Evolutionary conservation across 2,329 filamentous ascomycete genomes (phyloP).

Genomic region (Hirsutella minnesotensis): DNA sequence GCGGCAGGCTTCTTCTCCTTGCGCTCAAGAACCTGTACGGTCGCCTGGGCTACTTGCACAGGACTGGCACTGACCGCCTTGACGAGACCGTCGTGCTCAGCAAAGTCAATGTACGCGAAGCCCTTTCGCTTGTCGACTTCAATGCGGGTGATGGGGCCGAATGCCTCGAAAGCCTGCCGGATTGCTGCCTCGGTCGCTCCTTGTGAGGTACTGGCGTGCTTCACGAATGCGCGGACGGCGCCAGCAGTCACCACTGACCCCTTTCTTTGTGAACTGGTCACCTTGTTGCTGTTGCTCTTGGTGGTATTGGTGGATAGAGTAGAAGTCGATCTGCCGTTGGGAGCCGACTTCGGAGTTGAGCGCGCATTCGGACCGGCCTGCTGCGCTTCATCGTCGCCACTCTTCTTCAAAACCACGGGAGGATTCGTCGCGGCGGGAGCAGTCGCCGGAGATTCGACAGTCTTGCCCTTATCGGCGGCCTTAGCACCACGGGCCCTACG

Average conservation of each 20-base stretch:
- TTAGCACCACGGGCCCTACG: conserved; percentile 21
- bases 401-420: conserved; percentile 31
- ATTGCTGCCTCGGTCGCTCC: conserved; percentile 78
- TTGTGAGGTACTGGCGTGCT: conserved; percentile 79
- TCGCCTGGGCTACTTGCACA: conserved; percentile 70
- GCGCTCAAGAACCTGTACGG: conserved; percentile 76
- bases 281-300: conserved; percentile 13
- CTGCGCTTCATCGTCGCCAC: conserved; percentile 17
- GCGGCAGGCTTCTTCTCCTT: conserved; percentile 48
- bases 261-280: conserved; percentile 20
- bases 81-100: conserved; percentile 56
- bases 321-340: conserved; percentile 8
- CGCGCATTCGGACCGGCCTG: conserved; percentile 8
- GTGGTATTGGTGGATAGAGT: conserved; percentile 9
- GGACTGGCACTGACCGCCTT: conserved; percentile 76
- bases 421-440: conserved; percentile 15
- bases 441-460: conserved; percentile 17
- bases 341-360: conserved; percentile 5
- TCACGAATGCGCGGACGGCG: conserved; percentile 60
- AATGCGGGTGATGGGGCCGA: conserved; percentile 65
- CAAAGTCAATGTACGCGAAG: conserved; percentile 87
- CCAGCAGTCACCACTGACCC: conserved; percentile 20
- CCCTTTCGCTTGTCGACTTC: conserved; percentile 94
- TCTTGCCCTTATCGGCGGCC: conserved; percentile 27
- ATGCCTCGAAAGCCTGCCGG: conserved; percentile 59